These are phyloP conservation scores for Mytilinidion resinicola DNA, from an alignment of 495 filamentous ascomycete species.

Conservation along the genomic window DNA sequence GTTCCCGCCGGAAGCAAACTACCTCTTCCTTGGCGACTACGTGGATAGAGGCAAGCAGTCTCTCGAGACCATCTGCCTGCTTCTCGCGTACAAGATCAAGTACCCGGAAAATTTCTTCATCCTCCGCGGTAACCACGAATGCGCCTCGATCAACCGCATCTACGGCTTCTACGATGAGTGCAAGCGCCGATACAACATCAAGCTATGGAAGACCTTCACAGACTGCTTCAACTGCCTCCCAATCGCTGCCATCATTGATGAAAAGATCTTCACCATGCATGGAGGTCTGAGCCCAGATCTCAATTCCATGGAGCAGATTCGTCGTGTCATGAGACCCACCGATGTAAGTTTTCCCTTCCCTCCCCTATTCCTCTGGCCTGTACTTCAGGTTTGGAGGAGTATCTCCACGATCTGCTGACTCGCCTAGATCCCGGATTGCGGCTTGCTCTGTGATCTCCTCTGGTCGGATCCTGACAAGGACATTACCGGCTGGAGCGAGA, in stretches of 20 bases:
- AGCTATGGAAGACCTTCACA: constrained; percentile 99
- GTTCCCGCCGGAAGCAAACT: constrained; percentile 98
- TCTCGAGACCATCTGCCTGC: constrained; percentile 96
- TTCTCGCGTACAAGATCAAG: constrained; percentile 99
- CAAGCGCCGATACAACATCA: constrained; percentile 99
- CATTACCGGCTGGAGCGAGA: constrained; percentile 99
- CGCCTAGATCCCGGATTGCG: constrained; percentile 90
- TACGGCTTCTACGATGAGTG: constrained; percentile 99
- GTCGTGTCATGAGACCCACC: constrained; percentile 96
- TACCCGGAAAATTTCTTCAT: constrained; percentile 99
- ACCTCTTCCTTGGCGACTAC: constrained; percentile 98
- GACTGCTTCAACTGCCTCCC: constrained; percentile 99
- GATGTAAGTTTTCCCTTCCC: constrained; percentile 62
- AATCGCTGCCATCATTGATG: constrained; percentile 99
- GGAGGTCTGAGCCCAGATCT: constrained; percentile 94
- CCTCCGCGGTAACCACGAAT: constrained; percentile 96
- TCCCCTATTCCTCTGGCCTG: not conserved
- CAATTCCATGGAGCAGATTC: constrained; percentile 99
- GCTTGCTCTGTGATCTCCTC: constrained; percentile 90
- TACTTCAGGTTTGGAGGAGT: constrained; percentile 18
- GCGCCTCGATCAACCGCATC: constrained; percentile 99
- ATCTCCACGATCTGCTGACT: constrained; percentile 46
- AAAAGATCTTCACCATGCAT: constrained; percentile 99
- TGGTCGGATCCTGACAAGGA: constrained; percentile 99
- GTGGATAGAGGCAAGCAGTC: constrained; percentile 99